A percentile compares a stretch with the other conserved stretches of the same genome.
phyloP scores from a whole-genome alignment of 2,329 filamentous ascomycete genomes.

The Cladosporium colombiae region DNA sequence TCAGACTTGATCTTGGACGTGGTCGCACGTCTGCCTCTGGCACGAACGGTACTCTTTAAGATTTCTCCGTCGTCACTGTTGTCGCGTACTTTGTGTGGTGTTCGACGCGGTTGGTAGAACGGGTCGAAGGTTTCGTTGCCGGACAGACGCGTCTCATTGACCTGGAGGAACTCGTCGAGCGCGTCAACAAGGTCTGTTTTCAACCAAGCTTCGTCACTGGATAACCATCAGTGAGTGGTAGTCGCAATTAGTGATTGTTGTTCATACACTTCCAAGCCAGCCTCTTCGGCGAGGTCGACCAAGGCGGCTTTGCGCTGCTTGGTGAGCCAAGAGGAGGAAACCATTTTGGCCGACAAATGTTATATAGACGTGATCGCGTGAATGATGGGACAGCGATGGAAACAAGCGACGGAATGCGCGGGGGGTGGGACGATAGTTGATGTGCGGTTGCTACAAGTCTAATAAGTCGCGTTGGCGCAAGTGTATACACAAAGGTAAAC shows the following conservation, averaged over 20 bases:
- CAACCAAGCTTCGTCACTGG: constrained; percentile 59
- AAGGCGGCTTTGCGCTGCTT: constrained; percentile 35
- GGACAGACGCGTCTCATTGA: constrained; percentile 66
- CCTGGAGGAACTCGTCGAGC: constrained; percentile 71
- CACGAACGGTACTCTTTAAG: constrained; percentile 34
- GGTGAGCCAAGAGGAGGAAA: constrained; percentile 32
- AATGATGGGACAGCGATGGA: constrained; percentile 47
- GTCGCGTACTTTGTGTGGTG: constrained; percentile 50
- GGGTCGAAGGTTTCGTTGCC: constrained; percentile 66
- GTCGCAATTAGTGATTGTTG: constrained; percentile 52
- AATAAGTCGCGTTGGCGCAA: neutral
- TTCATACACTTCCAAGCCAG: constrained; percentile 34
- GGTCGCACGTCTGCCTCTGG: constrained; percentile 32
- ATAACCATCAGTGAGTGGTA: neutral
- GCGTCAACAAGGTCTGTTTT: constrained; percentile 77
- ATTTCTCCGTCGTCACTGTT: constrained; percentile 30
- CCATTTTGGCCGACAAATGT: constrained; percentile 23
- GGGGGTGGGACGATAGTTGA: neutral
- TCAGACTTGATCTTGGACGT: constrained; percentile 41
- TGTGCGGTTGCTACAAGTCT: neutral
- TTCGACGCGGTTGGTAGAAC: constrained; percentile 67
- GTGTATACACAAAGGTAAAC: constrained; percentile 8
- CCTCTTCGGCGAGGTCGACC: constrained; percentile 34
- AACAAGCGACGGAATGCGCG: neutral
- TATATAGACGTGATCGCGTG: constrained; percentile 47